Evolutionary conservation across 352 stramenopile genomes (phyloP), one percentile per base, ranked within the genome.

Genomic region (Phytopythium helicoides): DNA sequence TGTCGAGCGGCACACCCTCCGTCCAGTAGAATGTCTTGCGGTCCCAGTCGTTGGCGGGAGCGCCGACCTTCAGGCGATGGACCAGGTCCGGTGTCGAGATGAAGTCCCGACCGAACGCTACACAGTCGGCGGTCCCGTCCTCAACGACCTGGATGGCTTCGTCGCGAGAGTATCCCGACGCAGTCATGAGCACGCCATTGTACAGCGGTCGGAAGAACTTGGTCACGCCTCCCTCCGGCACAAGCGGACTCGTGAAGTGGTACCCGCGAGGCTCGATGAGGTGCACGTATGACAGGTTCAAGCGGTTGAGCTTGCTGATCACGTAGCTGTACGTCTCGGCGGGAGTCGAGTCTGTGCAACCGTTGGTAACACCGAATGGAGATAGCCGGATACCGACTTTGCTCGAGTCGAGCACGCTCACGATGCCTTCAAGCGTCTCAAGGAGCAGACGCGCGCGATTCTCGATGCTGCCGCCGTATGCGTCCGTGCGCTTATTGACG

Each of bases 391-490:
- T 33, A 9, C 28, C 28, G 28, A 33, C 58, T 18, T 71, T 57
- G 18, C 56, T 67, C 21, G 64, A 71, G 23, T 64, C 52, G 38
- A 73, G 39, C 19, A 55, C 64, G 15, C 67, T 54, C 6, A 64
- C 38, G 16, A 89, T 54, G 19, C 66, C 68, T 49, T 89, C 64
- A 38, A 96, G 37, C 42, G 81, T 63, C 56, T 95, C 75, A 14
- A 74, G 55, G 49, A 95, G 62, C 21, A 96, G 66, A 12, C 76
- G 64, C 36, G 68, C 64, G 16, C 88, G 81, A 57, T 95, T 95
- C 52, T 90, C 83, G 25, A 89, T 65, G 38, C 59, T 77, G 21
- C 88, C 88, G n/a, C 87, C 88, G 47, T 71, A 71, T 28, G 25
- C 40, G 47, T 71, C 63, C 15, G 53, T 65, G 33, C 63, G 63